Percentiles rank a stretch among this genome's conserved stretches.
phyloP scores from a whole-genome alignment of 495 filamentous ascomycete genomes.

The Podospora anserina region DNA sequence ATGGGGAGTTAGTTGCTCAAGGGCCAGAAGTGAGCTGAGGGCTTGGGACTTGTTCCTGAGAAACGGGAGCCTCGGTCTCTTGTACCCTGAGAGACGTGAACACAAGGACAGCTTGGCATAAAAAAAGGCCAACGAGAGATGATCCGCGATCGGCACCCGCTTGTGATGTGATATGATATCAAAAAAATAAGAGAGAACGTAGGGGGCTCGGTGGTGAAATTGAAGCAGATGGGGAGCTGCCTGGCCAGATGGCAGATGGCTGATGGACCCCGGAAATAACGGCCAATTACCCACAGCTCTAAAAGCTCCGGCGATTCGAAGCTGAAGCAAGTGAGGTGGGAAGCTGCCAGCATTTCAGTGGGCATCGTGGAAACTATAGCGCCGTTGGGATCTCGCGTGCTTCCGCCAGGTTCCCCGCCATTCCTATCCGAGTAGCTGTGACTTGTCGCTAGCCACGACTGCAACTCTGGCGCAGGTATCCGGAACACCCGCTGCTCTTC shows the following conservation, averaged over 20 bases:
- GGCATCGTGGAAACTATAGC: neutral
- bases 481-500: neutral
- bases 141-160: neutral
- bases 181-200: neutral
- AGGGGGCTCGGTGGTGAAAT: neutral
- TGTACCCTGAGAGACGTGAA: neutral
- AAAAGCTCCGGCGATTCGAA: no score
- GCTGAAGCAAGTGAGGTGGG: no score
- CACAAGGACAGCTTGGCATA: neutral
- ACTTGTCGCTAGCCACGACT: neutral
- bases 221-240: neutral
- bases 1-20: neutral
- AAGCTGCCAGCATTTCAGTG: neutral
- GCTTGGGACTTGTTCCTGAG: neutral
- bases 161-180: neutral
- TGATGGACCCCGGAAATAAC: neutral
- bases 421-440: slow-evolving; percentile 2
- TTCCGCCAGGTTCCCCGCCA: slow-evolving; percentile 2
- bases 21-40: neutral
- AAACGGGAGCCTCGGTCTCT: neutral
- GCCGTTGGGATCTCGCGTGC: neutral
- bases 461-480: neutral
- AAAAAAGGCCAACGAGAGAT: neutral
- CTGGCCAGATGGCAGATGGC: neutral
- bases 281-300: neutral